A percentile compares a stretch with the other conserved stretches of the same genome.
Conservation (phyloP, 768 basidiomycete genomes). For the Hortiboletus flavorubellus region DNA sequence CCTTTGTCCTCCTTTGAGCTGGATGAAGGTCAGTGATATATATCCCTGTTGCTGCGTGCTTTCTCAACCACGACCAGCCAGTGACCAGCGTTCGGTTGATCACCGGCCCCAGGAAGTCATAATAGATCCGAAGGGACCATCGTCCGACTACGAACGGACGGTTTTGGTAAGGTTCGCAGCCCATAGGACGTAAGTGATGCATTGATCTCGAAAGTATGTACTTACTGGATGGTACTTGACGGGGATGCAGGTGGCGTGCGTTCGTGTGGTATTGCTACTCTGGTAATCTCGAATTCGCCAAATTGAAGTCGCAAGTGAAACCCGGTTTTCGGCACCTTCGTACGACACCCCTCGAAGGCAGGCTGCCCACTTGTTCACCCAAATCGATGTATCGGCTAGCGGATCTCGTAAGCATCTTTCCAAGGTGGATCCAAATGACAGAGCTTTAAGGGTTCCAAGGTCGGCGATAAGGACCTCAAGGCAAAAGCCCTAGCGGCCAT, state of each 20-base stretch:
- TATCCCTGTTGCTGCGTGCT: background rate
- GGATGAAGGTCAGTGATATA: slow-evolving; percentile 3
- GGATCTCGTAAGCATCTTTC: slow-evolving; percentile 21
- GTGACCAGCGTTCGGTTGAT: background rate
- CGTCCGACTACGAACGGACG: background rate
- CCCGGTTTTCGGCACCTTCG: background rate
- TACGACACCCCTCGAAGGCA: background rate
- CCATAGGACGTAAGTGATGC: slow-evolving; percentile 15
- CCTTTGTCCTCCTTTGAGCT: slow-evolving; percentile 12
- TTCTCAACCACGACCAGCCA: slow-evolving; percentile 11
- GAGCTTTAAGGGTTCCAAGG: background rate
- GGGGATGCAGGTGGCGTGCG: slow-evolving; percentile 17
- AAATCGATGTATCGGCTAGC: slow-evolving; percentile 39
- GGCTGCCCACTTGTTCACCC: slow-evolving; percentile 27
- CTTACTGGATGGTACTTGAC: background rate
- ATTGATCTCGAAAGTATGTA: background rate
- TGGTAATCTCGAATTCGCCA: slow-evolving; percentile 14
- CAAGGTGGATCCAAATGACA: background rate
- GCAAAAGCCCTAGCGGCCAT: slow-evolving; percentile 18
- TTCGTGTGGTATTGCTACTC: slow-evolving; percentile 29
- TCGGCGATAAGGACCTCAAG: slow-evolving; percentile 19
- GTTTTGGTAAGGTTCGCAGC: slow-evolving; percentile 14
- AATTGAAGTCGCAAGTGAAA: slow-evolving; percentile 16
- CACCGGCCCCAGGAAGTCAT: slow-evolving; percentile 4
- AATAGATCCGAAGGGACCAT: background rate